These are phyloP conservation scores for Salix brachista DNA, from an alignment of 345 rosid genomes.

Conservation along the genomic window DNA sequence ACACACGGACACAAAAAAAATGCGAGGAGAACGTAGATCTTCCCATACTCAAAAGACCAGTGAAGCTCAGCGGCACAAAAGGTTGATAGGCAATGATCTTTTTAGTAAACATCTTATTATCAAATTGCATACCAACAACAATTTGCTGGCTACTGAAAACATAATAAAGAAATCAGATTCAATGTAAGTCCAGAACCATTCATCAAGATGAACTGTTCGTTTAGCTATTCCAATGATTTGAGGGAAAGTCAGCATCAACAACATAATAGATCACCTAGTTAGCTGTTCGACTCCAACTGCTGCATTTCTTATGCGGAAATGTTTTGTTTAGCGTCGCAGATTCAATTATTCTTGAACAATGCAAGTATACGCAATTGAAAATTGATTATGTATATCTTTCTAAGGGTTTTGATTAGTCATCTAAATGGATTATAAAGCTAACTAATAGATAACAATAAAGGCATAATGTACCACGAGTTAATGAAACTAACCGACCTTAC, in stretches of 20 bases:
- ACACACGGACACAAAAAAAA: background rate
- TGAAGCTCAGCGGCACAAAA: background rate
- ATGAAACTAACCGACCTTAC: no score
- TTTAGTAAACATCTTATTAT: background rate
- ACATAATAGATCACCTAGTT: background rate
- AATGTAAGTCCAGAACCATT: background rate
- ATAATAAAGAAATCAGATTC: background rate
- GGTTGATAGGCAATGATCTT: background rate
- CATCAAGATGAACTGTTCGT: background rate
- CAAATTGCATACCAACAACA: background rate
- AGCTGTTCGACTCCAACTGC: background rate
- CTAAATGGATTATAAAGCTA: background rate
- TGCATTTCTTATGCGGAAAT: background rate
- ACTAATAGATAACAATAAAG: background rate
- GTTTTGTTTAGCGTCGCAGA: background rate
- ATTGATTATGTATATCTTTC: background rate
- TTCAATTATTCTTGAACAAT: no score
- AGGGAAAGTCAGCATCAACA: background rate
- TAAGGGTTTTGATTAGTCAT: background rate
- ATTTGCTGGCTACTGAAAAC: background rate
- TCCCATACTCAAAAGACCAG: background rate
- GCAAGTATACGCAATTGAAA: background rate
- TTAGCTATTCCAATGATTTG: background rate
- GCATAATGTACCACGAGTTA: no score
- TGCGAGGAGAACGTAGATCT: no score